Evolutionary conservation across 164 flowering plant species (phyloP), one percentile per base, ranked within the genome.

Genomic region (Stephania cephalantha): DNA sequence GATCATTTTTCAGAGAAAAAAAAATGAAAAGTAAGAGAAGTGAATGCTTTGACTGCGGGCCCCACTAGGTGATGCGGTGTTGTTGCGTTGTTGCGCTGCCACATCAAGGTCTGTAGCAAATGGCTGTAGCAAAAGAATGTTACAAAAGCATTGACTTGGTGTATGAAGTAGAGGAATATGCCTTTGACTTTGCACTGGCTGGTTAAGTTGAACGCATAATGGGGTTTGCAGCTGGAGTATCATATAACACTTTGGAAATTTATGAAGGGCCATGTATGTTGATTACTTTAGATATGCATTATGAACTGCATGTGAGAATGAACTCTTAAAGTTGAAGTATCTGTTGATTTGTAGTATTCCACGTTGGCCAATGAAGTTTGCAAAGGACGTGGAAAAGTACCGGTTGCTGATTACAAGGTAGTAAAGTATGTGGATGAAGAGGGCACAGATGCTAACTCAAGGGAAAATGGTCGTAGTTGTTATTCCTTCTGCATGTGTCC

Each of bases 401-500:
- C 99, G 35, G 99, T 94, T 80, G 99, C 99, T 69, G 99, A 96
- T 79, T 96, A 96, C 83, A 94, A 94, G 80, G 88, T 96, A 66
- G 97, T 83, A 74, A 87, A 84, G 70, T 90, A 89, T 85, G 83
- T 89, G 46, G 76, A 75, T 68, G 82, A 74, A 35, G 83, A 87
- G 31, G 74, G 78, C 17, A 9, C 77, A 42, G 4, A 83, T n/a
- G 67, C 78, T 29, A 74, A 66, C 63, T 73, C 80, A 70, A 83
- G 72, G 71, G 79, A 85, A 42, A 71, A 30, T 46, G 82, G 74
- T 72, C 89, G 88, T 74, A 90, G 91, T 79, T 96, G 99, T 82
- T 96, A 94, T 77, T 96, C 99, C 73, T 96, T 96, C 81, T 96
- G 99, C 87, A 96, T 96, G 99, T 96, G 99, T 82, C 99, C 99